phyloP scores from a whole-genome alignment of 208 protist genomes.

The Leishmania gerbilli region DNA sequence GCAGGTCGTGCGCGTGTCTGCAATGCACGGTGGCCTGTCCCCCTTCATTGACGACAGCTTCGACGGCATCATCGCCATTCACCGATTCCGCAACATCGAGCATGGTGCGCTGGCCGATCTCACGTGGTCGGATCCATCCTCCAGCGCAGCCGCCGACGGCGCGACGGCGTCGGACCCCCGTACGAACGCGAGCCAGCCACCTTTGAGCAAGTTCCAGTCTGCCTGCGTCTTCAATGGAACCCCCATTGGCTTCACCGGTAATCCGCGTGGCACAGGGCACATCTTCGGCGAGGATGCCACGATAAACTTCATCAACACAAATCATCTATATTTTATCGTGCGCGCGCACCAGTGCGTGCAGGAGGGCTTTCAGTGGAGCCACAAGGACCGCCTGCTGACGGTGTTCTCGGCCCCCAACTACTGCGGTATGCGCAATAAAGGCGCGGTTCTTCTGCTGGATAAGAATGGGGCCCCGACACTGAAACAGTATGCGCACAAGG shows the following conservation, averaged over 20 bases:
- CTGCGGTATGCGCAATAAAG: constrained; percentile 99
- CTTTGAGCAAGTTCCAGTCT: constrained; percentile 30
- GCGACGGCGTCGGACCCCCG: neutral
- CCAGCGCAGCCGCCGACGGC: neutral
- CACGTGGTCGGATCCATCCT: constrained; percentile 98
- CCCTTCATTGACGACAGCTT: constrained; percentile 95
- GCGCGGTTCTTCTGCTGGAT: constrained; percentile 93
- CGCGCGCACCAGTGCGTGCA: constrained; percentile 98
- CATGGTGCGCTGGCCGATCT: constrained; percentile 98
- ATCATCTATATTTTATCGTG: constrained; percentile 98
- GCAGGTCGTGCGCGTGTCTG: constrained; percentile 90
- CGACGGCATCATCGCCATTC: constrained; percentile 95
- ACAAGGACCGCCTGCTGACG: constrained; percentile 98
- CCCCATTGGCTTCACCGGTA: constrained; percentile 95
- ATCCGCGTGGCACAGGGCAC: constrained; percentile 98
- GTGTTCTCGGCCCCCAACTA: constrained; percentile 99
- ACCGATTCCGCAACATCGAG: constrained; percentile 93
- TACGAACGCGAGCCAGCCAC: constrained; percentile 27
- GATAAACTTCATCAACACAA: constrained; percentile 95
- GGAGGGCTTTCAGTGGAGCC: constrained; percentile 99
- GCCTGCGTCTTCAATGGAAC: constrained; percentile 36
- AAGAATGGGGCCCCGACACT: constrained; percentile 40
- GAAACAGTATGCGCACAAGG: constrained; percentile 66
- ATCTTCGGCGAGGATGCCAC: constrained; percentile 99
- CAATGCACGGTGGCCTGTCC: constrained; percentile 98